Evolutionary conservation across 345 rosid genomes (phyloP).

Genomic region (Syzygium grande): DNA sequence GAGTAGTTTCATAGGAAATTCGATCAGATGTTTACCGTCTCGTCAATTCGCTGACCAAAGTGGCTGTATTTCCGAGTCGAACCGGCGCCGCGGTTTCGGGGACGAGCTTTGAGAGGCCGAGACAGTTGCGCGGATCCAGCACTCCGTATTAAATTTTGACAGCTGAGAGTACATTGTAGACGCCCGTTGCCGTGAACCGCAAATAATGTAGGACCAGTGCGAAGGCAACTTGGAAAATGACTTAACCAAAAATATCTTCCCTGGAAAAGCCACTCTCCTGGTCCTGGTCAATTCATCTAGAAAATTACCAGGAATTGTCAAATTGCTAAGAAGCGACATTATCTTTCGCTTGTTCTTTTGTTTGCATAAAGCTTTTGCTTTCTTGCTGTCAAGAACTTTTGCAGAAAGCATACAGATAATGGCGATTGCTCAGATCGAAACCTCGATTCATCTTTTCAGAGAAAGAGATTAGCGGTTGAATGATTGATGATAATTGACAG

Average conservation of each 20-base stretch:
- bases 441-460: neutral
- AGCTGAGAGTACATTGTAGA: neutral
- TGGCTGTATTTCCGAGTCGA: neutral
- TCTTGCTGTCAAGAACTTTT: neutral
- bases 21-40: neutral
- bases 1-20: neutral
- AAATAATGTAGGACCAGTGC: neutral
- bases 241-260: neutral
- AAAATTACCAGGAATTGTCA: neutral
- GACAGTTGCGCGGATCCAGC: neutral
- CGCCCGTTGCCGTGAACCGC: neutral
- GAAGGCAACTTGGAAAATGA: neutral
- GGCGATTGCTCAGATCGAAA: neutral
- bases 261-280: neutral
- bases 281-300: neutral
- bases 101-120: neutral
- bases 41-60: neutral
- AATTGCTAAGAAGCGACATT: neutral
- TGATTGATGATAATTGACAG: neutral
- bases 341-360: neutral
- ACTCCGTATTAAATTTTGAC: neutral
- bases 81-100: neutral
- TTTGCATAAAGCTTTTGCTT: neutral
- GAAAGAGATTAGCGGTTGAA: neutral
- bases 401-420: neutral